Base-by-base conservation (phyloP, 2,329 filamentous ascomycete genomes). In the Allantophomopsis lycopodina region DNA sequence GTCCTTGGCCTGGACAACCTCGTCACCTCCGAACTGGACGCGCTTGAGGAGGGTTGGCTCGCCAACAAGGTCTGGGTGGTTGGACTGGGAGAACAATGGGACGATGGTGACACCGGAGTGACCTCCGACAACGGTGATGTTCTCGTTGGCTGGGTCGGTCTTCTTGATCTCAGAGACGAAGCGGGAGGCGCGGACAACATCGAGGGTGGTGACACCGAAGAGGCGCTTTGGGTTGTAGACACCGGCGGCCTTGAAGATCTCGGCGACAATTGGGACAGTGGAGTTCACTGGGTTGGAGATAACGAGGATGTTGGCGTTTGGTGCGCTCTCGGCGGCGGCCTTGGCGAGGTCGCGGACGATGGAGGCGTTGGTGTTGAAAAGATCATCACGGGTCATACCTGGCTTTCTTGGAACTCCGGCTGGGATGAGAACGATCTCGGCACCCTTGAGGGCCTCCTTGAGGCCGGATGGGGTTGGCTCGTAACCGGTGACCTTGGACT, bases 231-330 rank as follows among this genome's bases (percentile, higher is more conserved):
- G 88, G 79, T 98, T 89, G 81, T 95, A 98, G 71, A 96, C 89
- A 53, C 87, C 87, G 55, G 70, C 74, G 63, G 76, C 69, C 82
- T 96, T 96, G 84, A 88, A 94, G 62, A 96, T 79, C 77, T 96
- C 91, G 61, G 86, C 81, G 61, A 80, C 81, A 69, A 98, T 98
- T 62, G 91, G 91, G 58, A 98, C 91, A 60, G 91, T 98, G 55
- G 87, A 95, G 86, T 98, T 98, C 71, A 98, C 88, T 47, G 91
- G 91, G 80, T 98, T 98, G 66, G 88, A 78, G 69, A 98, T 98
- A 73, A 98, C 78, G 61, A 96, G 79, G 64, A 96, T 74, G 70
- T 94, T 94, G 66, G 91, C 91, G 49, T 95, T 74, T 57, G 91
- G 91, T 60, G 81, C 76, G 53, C 84, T 76, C 58, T 94, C 79